Evolutionary conservation across 345 rosid species (phyloP).

Genomic region (Anacardium occidentale): DNA sequence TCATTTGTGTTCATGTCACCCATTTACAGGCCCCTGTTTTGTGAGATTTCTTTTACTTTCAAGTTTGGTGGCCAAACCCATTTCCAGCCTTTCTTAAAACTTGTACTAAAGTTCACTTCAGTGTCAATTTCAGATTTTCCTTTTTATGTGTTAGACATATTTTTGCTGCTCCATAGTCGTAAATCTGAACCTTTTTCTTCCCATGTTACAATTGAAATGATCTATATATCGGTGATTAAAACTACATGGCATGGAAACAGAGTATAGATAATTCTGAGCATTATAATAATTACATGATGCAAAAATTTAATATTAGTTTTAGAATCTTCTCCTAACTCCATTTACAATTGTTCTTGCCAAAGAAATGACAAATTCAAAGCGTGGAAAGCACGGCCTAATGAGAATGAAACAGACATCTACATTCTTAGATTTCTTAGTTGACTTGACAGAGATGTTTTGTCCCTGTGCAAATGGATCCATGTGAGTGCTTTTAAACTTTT

Average conservation of each 20-base stretch:
- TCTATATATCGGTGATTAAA: no score
- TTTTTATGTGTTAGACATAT: no score
- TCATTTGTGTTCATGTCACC: background rate
- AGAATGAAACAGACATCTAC: conserved; percentile 10
- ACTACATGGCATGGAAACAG: no score
- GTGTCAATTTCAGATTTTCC: no score
- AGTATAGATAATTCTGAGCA: no score
- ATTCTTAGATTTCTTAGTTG: conserved; percentile 15
- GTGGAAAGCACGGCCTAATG: conserved; percentile 27
- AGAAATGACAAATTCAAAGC: background rate
- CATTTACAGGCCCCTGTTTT: background rate
- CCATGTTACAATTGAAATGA: no score
- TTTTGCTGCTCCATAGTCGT: no score
- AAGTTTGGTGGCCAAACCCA: background rate
- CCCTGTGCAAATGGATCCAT: conserved; percentile 21
- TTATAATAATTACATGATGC: background rate
- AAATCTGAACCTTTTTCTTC: no score
- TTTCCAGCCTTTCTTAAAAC: background rate
- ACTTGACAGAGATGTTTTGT: conserved; percentile 20
- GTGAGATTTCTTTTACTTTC: background rate
- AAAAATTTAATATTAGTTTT: no score
- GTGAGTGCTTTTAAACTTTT: conserved; percentile 16
- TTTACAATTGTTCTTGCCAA: background rate
- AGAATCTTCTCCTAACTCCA: background rate
- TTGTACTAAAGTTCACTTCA: background rate